These are phyloP conservation scores for Trichosanthes truncata DNA, from an alignment of 306 rosid species.

Conservation along the genomic window DNA sequence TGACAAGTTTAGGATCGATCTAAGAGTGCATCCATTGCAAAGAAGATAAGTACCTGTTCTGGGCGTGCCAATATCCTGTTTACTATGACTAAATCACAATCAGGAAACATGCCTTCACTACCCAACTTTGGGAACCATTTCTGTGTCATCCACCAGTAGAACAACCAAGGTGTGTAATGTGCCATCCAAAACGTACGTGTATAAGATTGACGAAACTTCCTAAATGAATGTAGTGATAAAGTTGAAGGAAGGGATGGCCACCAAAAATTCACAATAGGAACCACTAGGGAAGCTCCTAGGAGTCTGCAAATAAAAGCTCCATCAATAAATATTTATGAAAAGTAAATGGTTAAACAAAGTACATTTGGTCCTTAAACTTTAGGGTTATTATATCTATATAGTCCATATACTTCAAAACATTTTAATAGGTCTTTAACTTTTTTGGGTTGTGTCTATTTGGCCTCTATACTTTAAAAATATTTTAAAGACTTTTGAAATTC, in stretches of 20 bases:
- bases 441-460: no score
- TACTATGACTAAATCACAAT: slow-evolving; percentile 31
- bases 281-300: slow-evolving; percentile 60
- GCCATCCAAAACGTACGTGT: slow-evolving; percentile 45
- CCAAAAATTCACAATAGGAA: slow-evolving; percentile 60
- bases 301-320: slow-evolving; percentile 33
- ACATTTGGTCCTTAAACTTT: no score
- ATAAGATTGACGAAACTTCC: slow-evolving; percentile 22
- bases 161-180: slow-evolving; percentile 56
- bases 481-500: no score
- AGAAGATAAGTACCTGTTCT: slow-evolving; percentile 31
- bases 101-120: slow-evolving; percentile 2
- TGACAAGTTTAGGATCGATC: neutral
- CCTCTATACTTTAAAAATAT: no score
- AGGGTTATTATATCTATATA: no score
- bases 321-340: neutral
- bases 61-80: slow-evolving; percentile 21
- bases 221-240: slow-evolving; percentile 23
- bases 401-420: no score
- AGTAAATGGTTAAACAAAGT: no score
- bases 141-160: slow-evolving; percentile 74
- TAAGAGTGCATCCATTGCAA: no score
- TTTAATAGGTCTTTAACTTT: no score
- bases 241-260: slow-evolving; percentile 48
- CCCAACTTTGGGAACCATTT: slow-evolving; percentile 53